Base-by-base conservation (phyloP, 805 yeast species). In the Yarrowia sp. region DNA sequence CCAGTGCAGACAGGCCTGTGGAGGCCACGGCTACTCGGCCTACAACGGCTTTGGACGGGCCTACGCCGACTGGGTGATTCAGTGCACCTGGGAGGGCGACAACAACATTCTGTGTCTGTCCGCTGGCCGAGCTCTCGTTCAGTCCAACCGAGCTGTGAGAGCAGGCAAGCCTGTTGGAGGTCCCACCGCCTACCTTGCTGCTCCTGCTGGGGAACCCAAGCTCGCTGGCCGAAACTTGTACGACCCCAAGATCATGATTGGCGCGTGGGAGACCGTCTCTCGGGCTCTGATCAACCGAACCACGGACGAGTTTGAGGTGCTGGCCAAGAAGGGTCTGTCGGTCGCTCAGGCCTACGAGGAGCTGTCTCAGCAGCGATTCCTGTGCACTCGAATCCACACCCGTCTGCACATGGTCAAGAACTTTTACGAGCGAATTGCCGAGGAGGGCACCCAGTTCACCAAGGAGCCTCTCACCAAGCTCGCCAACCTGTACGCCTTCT, bases 21-120 rank as follows among this genome's bases (percentile, higher is more conserved):
- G 98, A 78, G 97, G 98, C 35, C 97, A 91, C 79, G 98, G 97
- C 46, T 93, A 92, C 80, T 91, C 97, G 22, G 86, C 92, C 16
- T 92, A 92, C 79, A 86, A 91, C 72, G 97, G 93, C 1, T 90
- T 92, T 77, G 97, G 96, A 49, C 90, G 89, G 76, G 92, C 92
- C 12, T 91, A 86, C 82, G 84, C 85, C 70, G 98, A 92, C 78
- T 94, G 97, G 91, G 97, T 90, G 16, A 97, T 93, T 50, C 97
- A 93, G 80, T 92, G 97, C 79, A 92, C 97, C 19, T 92, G 97
- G 97, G 98, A 92, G 81, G 98, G 98, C 79, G 97, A 92, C 79
- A 92, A 92, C 81, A 92, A 87, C 75, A 88, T 92, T 56, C 83
- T 92, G 72, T 89, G 92, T 2, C 86, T 91, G 79, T 88, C 91